Percentiles rank a stretch among this genome's conserved stretches.
phyloP scores from a whole-genome alignment of 1,284 basidiomycete genomes.

The Austroboletus novae-zelandiae region DNA sequence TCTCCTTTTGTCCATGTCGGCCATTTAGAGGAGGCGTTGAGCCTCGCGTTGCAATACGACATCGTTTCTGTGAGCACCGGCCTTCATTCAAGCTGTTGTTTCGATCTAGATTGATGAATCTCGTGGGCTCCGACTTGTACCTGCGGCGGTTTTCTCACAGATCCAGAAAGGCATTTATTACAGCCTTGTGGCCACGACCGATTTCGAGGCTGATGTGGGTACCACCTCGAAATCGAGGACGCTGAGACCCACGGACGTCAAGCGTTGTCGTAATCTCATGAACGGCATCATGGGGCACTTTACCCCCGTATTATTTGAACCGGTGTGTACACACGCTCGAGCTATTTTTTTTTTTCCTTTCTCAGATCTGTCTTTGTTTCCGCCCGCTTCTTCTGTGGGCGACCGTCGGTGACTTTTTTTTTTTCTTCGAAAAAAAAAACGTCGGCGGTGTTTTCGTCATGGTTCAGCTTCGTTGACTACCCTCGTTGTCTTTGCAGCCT shows the following conservation, averaged over 20 bases:
- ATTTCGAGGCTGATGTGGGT: conserved; percentile 42
- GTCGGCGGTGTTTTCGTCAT: background rate
- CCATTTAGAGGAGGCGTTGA: conserved; percentile 50
- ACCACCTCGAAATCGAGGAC: background rate
- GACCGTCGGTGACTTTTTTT: background rate
- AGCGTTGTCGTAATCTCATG: conserved; percentile 45
- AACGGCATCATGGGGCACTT: conserved; percentile 57
- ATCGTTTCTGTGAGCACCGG: conserved; percentile 42
- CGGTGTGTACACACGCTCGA: conserved; percentile 31
- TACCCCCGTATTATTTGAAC: conserved; percentile 69
- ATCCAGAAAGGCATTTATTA: conserved; percentile 61
- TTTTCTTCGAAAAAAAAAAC: background rate
- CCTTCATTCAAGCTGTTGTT: background rate
- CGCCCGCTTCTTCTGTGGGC: background rate
- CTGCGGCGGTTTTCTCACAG: conserved; percentile 31
- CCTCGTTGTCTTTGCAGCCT: conserved; percentile 26
- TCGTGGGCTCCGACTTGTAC: background rate
- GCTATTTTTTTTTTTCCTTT: background rate
- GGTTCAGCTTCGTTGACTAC: background rate
- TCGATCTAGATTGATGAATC: background rate
- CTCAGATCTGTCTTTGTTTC: background rate
- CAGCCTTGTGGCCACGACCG: conserved; percentile 52
- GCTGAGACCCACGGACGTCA: conserved; percentile 23
- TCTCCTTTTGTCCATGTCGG: conserved; percentile 36
- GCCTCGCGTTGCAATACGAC: conserved; percentile 44